Base-by-base conservation (phyloP, 805 yeast species). In the Lipomyces orientalis region DNA sequence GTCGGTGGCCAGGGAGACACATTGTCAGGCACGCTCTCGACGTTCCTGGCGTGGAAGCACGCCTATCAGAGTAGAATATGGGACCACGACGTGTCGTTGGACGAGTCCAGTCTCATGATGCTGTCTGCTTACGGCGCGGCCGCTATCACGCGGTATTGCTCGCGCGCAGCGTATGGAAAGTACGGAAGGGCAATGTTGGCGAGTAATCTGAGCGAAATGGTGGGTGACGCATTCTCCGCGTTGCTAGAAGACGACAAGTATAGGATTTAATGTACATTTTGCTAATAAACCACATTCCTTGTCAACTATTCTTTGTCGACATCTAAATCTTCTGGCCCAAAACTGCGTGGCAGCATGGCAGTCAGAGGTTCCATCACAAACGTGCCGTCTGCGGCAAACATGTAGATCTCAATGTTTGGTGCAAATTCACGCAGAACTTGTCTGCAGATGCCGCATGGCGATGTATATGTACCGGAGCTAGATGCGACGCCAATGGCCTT, bases 1-100 rank as follows among this genome's bases (percentile, higher is more conserved):
- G 96, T 91, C 7, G 97, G 98, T 12, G 99, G 99, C 0, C 98
- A 95, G 79, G 99, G 99, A 33, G 99, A 95, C 74, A 90, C 97
- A 0, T 77, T 95, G 52, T 86, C 94, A 0, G 99, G 99, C 0
- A 81, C 91, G 31, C 79, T 93, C n/a, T 93, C 93, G 0, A 89
- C 97, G 0, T 81, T 94, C 74, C 75, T 90, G 43, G 90, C 91
- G 4, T 94, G 97, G 97, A 86, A 90, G 5, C 75, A 84, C 31
- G 88, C 89, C 12, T 89, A 90, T 75, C 84, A 85, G 67, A 74
- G 82, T 39, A 77, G 81, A 1, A 74, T 88, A 1, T 91, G 97
- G 93, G 83, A 83, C 1, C 84, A 80, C 25, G 75, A 79, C 29
- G 74, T 77, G 9, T 74, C 76, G 5, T 74, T 84, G 25, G 65